phyloP scores from a whole-genome alignment of 2,329 filamentous ascomycete genomes.

The Alternaria arbusti region DNA sequence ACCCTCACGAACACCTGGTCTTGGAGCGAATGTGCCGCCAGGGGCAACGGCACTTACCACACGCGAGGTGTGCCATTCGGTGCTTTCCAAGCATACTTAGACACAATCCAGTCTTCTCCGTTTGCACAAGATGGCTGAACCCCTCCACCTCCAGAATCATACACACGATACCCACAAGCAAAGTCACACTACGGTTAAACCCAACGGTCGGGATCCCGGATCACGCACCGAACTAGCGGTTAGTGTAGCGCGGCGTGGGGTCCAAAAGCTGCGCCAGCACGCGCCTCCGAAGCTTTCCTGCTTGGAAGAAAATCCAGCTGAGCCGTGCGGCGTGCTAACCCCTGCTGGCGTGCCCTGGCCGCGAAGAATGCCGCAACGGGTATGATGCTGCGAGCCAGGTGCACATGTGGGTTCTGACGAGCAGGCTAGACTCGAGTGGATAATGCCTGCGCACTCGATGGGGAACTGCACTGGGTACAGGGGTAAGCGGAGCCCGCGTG shows the following conservation, averaged over 20 bases:
- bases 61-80: background rate
- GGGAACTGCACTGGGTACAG: background rate
- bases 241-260: constrained; percentile 2
- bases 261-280: constrained; percentile 3
- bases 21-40: background rate
- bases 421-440: background rate
- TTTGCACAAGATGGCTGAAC: background rate
- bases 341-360: constrained; percentile 5
- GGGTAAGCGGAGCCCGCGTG: background rate
- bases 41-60: background rate
- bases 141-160: background rate
- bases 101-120: background rate
- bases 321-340: background rate
- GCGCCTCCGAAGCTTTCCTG: background rate
- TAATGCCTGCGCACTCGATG: background rate
- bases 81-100: background rate
- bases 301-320: background rate
- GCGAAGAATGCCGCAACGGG: constrained; percentile 7
- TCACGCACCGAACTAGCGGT: constrained; percentile 1
- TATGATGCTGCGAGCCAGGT: constrained; percentile 13
- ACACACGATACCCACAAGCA: background rate
- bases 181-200: background rate
- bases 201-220: constrained; percentile 7
- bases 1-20: background rate
- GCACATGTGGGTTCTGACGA: background rate